A percentile compares a stretch with the other conserved stretches of the same genome.
These are phyloP conservation scores for Brassica rapa DNA, from an alignment of 345 rosid genomes.

Conservation along the genomic window DNA sequence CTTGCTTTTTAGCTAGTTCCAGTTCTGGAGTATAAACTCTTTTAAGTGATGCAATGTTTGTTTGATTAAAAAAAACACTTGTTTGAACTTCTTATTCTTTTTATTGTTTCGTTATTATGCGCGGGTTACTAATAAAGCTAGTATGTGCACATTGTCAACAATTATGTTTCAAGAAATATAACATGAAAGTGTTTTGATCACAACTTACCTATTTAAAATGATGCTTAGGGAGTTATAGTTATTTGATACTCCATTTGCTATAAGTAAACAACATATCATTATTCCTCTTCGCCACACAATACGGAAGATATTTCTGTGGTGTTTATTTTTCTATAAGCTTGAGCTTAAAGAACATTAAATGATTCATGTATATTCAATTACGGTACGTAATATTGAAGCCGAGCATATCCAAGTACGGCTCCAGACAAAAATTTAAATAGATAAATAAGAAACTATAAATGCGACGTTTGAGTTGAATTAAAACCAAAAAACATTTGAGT, in stretches of 20 bases:
- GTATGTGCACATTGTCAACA: background rate
- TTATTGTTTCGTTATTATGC: no score
- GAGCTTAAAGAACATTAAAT: slow-evolving; percentile 1
- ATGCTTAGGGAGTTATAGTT: background rate
- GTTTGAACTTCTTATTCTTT: background rate
- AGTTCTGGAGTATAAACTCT: background rate
- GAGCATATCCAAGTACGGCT: background rate
- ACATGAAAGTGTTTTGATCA: background rate
- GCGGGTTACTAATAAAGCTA: no score
- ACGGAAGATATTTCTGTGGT: background rate
- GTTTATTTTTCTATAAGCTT: background rate
- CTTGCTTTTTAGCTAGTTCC: background rate
- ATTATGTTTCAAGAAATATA: background rate
- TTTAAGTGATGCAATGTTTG: background rate
- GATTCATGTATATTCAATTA: slow-evolving; percentile 4
- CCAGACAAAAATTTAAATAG: background rate
- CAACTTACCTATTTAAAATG: background rate
- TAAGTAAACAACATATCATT: background rate
- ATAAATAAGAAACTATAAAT: background rate
- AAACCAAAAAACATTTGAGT: background rate
- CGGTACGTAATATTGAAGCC: background rate
- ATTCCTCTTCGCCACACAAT: background rate
- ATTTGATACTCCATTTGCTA: background rate
- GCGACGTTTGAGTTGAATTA: background rate
- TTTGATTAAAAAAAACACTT: background rate